Conservation (phyloP, 129 eudicot genomes). For the Escallonia rubra region DNA sequence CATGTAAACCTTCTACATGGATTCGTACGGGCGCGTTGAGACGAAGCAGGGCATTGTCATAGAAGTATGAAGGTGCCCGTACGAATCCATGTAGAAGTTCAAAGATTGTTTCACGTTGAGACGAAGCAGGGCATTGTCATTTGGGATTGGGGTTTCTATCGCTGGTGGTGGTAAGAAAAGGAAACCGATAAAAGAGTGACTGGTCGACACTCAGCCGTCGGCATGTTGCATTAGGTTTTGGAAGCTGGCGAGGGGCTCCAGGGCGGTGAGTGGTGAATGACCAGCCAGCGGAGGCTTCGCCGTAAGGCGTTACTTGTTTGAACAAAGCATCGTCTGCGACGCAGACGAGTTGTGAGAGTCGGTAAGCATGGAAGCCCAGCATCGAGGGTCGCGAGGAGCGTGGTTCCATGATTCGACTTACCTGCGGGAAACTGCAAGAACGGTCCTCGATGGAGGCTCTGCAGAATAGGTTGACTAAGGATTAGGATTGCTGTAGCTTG, state of each 20-base stretch:
- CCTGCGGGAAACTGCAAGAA: constrained; percentile 1
- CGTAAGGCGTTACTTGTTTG: constrained; percentile 6
- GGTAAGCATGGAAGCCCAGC: constrained; percentile 27
- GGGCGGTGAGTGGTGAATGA: not conserved
- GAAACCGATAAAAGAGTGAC: constrained; percentile 6
- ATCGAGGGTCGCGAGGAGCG: constrained; percentile 14
- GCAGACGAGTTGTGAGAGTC: not conserved
- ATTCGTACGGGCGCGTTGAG: no score
- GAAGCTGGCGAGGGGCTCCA: not conserved
- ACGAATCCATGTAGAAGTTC: no score
- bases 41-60: no score
- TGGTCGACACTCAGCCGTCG: not conserved
- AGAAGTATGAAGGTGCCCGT: no score
- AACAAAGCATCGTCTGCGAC: constrained; percentile 5
- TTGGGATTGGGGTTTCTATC: not conserved
- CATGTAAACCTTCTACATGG: no score
- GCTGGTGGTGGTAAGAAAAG: constrained; percentile 6
- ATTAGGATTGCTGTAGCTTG: not conserved
- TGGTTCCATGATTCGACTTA: constrained; percentile 19
- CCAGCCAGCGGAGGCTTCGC: constrained; percentile 1
- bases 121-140: constrained; percentile 16
- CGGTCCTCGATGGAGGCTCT: constrained; percentile 20
- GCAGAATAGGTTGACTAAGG: constrained; percentile 12
- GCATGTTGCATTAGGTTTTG: constrained; percentile 10
- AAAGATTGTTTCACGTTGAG: not conserved